These are phyloP conservation scores for Pythium pyrilobum DNA, from an alignment of 352 stramenopile genomes.

Conservation along the genomic window DNA sequence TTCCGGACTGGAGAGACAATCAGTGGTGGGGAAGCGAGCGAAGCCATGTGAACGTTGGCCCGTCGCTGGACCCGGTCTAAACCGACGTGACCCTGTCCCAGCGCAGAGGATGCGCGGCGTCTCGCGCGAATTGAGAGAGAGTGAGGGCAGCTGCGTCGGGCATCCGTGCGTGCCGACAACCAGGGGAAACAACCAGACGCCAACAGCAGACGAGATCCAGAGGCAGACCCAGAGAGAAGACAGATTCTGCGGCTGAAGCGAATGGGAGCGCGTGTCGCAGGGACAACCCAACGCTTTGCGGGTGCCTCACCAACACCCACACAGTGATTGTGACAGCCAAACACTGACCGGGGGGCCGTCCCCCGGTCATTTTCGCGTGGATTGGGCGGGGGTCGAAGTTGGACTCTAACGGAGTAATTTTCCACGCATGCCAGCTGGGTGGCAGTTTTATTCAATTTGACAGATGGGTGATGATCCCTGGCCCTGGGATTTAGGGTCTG, in stretches of 20 bases:
- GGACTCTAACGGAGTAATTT: not conserved
- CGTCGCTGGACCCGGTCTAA: not conserved
- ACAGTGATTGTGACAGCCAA: too few relatives aligned
- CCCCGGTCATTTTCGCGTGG: not conserved
- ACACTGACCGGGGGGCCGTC: not conserved
- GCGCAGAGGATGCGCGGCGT: constrained; percentile 1
- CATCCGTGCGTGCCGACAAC: constrained; percentile 1
- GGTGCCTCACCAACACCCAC: not conserved
- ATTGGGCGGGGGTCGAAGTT: too few relatives aligned
- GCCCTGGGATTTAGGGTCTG: too few relatives aligned
- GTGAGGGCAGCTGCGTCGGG: constrained; percentile 5
- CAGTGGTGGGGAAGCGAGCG: constrained; percentile 14
- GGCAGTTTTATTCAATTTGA: not conserved
- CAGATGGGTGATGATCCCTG: too few relatives aligned
- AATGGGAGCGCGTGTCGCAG: too few relatives aligned
- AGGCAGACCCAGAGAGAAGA: too few relatives aligned
- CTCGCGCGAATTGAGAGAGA: too few relatives aligned
- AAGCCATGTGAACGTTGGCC: constrained; percentile 13
- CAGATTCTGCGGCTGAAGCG: too few relatives aligned
- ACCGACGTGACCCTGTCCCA: constrained; percentile 12
- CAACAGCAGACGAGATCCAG: too few relatives aligned
- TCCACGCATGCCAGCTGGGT: not conserved
- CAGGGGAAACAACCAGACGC: too few relatives aligned
- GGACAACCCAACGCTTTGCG: not conserved
- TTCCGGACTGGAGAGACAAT: not conserved